Percentiles rank a stretch among this genome's conserved stretches.
phyloP scores from a whole-genome alignment of 768 basidiomycete genomes.

The Termitomyces sp. region DNA sequence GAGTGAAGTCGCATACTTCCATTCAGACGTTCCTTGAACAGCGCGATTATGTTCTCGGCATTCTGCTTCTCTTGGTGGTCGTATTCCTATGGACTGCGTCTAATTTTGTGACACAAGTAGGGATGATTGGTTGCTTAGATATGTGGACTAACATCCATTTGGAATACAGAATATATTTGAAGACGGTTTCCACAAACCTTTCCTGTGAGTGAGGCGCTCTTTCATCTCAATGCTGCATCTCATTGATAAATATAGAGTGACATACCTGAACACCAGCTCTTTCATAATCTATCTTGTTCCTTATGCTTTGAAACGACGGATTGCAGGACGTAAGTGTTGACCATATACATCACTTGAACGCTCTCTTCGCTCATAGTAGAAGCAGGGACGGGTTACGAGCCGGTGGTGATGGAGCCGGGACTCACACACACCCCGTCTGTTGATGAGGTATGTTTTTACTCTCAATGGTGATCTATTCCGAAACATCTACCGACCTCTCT shows the following conservation, averaged over 20 bases:
- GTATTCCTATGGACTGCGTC: conserved; percentile 86
- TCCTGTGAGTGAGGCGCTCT: conserved; percentile 46
- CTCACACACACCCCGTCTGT: background rate
- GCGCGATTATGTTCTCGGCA: conserved; percentile 47
- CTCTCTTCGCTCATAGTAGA: background rate
- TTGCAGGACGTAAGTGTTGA: conserved; percentile 2
- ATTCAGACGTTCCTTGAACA: conserved; percentile 14
- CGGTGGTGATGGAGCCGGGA: conserved; percentile 17
- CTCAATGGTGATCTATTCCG: background rate
- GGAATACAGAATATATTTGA: conserved; percentile 40
- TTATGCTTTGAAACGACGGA: conserved; percentile 12
- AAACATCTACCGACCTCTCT: background rate
- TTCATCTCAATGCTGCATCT: background rate
- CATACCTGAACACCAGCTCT: conserved; percentile 89
- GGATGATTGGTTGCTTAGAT: background rate
- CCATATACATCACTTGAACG: background rate
- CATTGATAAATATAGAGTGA: conserved; percentile 46
- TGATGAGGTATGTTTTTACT: background rate
- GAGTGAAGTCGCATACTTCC: background rate
- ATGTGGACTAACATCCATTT: background rate
- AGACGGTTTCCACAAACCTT: conserved; percentile 82
- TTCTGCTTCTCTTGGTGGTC: conserved; percentile 65
- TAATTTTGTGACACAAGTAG: conserved; percentile 83
- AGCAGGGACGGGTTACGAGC: conserved; percentile 19
- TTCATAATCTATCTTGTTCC: conserved; percentile 82